Conservation (phyloP, 192 early-diverging fungal species). For the Backusella circina region DNA sequence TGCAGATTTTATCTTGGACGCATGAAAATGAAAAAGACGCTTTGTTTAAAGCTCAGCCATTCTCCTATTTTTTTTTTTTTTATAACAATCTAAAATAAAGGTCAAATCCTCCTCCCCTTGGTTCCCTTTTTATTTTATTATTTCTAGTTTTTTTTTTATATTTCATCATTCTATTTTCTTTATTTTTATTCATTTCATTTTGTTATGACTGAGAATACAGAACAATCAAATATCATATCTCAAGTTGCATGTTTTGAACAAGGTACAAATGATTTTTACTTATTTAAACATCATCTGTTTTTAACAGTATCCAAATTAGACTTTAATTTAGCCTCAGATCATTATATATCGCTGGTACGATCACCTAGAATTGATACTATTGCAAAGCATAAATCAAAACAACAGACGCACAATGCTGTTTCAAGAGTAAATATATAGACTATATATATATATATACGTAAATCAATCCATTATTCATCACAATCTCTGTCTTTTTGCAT, state of each 20-base stretch:
- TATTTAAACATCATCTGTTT: too few species aligned
- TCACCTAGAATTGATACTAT: slow-evolving; percentile 3
- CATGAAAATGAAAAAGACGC: not conserved
- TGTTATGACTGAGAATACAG: not conserved
- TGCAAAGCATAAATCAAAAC: not conserved
- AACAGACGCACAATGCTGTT: not conserved
- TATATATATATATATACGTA: too few species aligned
- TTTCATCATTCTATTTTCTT: not conserved
- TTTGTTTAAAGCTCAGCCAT: not conserved
- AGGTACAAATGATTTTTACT: not conserved
- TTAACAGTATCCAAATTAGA: not conserved
- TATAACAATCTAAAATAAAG: not conserved
- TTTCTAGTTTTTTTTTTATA: not conserved
- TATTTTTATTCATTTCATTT: not conserved
- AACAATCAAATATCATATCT: not conserved
- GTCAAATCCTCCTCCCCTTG: not conserved
- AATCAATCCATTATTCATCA: too few species aligned
- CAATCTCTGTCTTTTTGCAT: too few species aligned
- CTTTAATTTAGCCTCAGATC: not conserved
- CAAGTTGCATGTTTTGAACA: not conserved
- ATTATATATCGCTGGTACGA: not conserved
- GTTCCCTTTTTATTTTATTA: not conserved
- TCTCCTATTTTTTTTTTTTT: not conserved
- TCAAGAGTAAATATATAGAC: not conserved
- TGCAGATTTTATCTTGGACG: not conserved